These are phyloP conservation scores for Dioscorea alata DNA, from an alignment of 106 monocot genomes.

Conservation along the genomic window DNA sequence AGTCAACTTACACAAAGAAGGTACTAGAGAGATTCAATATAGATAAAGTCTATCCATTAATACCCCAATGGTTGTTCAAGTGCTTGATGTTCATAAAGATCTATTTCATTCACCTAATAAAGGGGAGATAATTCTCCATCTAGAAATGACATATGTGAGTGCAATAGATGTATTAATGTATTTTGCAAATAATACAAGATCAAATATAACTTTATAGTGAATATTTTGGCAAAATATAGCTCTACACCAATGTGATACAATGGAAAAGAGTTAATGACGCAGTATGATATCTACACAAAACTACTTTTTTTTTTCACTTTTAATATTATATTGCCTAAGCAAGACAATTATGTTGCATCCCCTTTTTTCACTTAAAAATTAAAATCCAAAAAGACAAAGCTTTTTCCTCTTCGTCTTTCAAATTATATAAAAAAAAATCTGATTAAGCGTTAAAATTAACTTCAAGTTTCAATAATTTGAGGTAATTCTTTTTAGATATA, in stretches of 20 bases:
- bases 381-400: too few relatives aligned
- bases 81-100: neutral
- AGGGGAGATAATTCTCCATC: neutral
- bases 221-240: neutral
- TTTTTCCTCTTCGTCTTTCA: too few relatives aligned
- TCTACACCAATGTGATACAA: neutral
- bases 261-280: conserved; percentile 8
- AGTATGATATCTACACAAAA: neutral
- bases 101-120: neutral
- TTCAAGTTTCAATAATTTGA: too few relatives aligned
- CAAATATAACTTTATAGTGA: neutral
- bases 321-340: too few relatives aligned
- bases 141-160: neutral
- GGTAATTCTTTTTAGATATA: too few relatives aligned
- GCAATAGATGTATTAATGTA: conserved; percentile 3
- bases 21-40: neutral
- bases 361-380: too few relatives aligned
- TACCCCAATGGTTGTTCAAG: neutral
- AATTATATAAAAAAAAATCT: too few relatives aligned
- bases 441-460: too few relatives aligned
- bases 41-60: neutral
- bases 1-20: neutral
- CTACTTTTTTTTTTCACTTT: neutral
- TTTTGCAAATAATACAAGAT: neutral
- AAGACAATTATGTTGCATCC: too few relatives aligned